These are phyloP conservation scores for Fusarium foetens DNA, from an alignment of 2,329 filamentous ascomycete genomes.

Conservation along the genomic window DNA sequence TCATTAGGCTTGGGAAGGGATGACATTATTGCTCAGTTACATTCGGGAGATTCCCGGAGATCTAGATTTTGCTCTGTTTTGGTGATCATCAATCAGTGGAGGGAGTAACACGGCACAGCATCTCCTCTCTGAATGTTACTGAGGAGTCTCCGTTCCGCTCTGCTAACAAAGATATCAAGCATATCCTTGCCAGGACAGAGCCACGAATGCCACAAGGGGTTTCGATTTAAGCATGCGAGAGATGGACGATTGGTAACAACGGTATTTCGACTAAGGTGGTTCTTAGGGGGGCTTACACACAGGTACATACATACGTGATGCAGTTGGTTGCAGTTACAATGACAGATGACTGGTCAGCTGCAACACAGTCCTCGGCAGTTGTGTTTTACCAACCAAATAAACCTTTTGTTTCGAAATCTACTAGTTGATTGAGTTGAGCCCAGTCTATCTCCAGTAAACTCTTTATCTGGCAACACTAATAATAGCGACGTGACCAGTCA, in stretches of 20 bases:
- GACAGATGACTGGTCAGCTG: constrained; percentile 8
- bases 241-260: constrained; percentile 12
- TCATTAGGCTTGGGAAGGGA: not conserved
- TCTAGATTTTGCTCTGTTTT: not conserved
- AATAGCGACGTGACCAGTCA: not conserved
- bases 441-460: not conserved
- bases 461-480: not conserved
- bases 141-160: not conserved
- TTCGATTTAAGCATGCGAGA: not conserved
- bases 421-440: constrained; percentile 11
- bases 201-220: not conserved
- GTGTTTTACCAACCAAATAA: not conserved
- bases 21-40: constrained; percentile 21
- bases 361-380: constrained; percentile 10
- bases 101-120: not conserved
- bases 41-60: constrained; percentile 12
- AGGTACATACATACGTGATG: not conserved
- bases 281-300: not conserved
- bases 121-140: not conserved
- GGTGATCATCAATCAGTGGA: not conserved
- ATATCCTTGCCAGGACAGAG: constrained; percentile 16
- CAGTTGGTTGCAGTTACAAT: not conserved
- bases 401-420: not conserved
- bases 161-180: constrained; percentile 4
- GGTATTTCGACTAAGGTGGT: not conserved